Base-by-base conservation (phyloP, 306 rosid species). In the Dryas octopetala region DNA sequence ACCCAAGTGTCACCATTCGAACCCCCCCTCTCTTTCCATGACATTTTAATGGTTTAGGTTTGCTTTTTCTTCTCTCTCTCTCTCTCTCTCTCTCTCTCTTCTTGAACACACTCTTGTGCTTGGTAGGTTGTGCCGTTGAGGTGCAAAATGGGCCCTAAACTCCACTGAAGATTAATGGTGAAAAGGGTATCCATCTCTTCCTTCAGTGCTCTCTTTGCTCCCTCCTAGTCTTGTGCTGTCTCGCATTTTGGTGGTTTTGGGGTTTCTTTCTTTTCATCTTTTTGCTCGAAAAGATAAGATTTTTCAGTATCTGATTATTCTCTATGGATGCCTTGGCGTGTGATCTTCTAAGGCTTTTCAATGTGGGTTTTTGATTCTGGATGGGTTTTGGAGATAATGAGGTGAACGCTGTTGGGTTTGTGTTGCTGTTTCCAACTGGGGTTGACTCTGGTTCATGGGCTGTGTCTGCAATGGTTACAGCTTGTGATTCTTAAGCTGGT, bases 91-190 rank as follows among this genome's bases (percentile, higher is more conserved):
- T 74, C 63, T 76, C 65, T 76, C 80, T 45, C 86, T 76, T 61
- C 74, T 80, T 80, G 66, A 79, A 71, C 88, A 81, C 91, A 77
- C 85, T 78, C 93, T 87, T 80, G 72, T 86, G 91, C 91, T 86
- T 91, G 87, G 89, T 84, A 83, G 89, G 91, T 87, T 89, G 89
- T 88, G 91, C 90, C 76, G 82, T 77, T 84, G 86, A 75, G 80
- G 78, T 66, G 80, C 79, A 4, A 32, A 14, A 74, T 88, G 92
- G 97, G 91, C 97, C 97, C 97, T 59, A 63, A 83, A 81, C 76
- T 89, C 97, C 97, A 89, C 97, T 85, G 79, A 86, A 67, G 71
- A 65, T 88, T 76, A 75, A 87, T 80, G 83, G 84, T 73, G 75
- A 79, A 59, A 83, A 79, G 83, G 79, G 73, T 80, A 83, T 86